A percentile compares a stretch with the other conserved stretches of the same genome.
Conservation (phyloP, 2,329 filamentous ascomycete species). For the Cladophialophora carrionii region DNA sequence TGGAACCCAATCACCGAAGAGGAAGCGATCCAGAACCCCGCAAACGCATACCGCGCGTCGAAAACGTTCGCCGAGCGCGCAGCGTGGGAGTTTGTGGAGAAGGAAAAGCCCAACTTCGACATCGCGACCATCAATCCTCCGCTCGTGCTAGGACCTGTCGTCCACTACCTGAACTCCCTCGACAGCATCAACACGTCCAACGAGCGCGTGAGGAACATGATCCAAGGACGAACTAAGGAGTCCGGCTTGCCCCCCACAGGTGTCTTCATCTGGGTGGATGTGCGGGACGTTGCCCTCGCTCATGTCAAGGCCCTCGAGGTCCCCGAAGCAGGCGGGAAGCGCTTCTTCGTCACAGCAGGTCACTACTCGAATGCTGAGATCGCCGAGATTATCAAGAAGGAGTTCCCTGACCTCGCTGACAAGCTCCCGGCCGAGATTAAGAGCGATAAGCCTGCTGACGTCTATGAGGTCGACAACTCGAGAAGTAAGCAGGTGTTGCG, state of each 20-base stretch:
- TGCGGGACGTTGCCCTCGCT: constrained; percentile 54
- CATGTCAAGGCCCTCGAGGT: constrained; percentile 54
- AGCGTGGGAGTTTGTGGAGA: constrained; percentile 66
- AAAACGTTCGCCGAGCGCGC: constrained; percentile 69
- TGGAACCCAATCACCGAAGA: constrained; percentile 54
- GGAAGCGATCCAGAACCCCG: constrained; percentile 44
- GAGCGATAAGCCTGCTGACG: constrained; percentile 57
- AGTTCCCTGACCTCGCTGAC: constrained; percentile 48
- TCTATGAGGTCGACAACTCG: constrained; percentile 51
- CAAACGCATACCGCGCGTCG: constrained; percentile 52
- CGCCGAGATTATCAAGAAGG: constrained; percentile 48
- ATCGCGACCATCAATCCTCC: constrained; percentile 66
- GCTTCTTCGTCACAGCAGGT: constrained; percentile 52
- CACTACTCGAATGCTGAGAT: constrained; percentile 50
- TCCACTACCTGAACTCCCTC: constrained; percentile 65
- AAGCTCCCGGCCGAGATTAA: constrained; percentile 55
- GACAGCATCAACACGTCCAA: constrained; percentile 75
- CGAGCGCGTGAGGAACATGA: constrained; percentile 61
- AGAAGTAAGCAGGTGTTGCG: constrained; percentile 49
- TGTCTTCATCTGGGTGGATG: constrained; percentile 62
- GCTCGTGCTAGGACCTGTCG: constrained; percentile 65
- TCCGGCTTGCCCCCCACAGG: constrained; percentile 49
- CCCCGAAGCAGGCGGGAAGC: constrained; percentile 50
- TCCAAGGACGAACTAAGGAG: constrained; percentile 34
- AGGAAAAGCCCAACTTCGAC: constrained; percentile 62